phyloP scores from a whole-genome alignment of 1,139 yeast genomes.

The Kazachstania sp. region DNA sequence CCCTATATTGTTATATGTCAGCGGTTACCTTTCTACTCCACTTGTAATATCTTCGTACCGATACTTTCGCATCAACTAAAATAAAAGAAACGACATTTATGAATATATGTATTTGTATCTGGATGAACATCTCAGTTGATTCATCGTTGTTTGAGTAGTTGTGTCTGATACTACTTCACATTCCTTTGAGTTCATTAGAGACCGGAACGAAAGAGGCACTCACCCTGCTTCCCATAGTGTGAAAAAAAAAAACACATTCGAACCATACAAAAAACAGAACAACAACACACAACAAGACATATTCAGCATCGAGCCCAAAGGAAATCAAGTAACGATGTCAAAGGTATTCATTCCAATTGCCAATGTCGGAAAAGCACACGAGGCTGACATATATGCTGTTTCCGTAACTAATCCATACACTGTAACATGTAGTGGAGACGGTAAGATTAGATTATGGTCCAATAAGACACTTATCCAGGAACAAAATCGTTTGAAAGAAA shows the following conservation, averaged over 20 bases:
- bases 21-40: neutral
- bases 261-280: too few relatives aligned
- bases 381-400: constrained; percentile 66
- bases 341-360: constrained; percentile 64
- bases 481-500: constrained; percentile 36
- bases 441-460: constrained; percentile 68
- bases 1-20: constrained; percentile 25
- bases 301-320: too few relatives aligned
- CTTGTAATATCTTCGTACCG: too few relatives aligned
- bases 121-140: neutral
- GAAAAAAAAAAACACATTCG: too few relatives aligned
- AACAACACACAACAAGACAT: too few relatives aligned
- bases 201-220: too few relatives aligned
- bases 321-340: constrained; percentile 23
- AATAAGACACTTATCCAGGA: constrained; percentile 38
- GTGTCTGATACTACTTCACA: too few relatives aligned
- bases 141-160: neutral
- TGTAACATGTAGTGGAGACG: constrained; percentile 85
- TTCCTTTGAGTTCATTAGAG: too few relatives aligned
- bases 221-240: too few relatives aligned
- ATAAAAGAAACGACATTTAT: too few relatives aligned
- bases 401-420: constrained; percentile 57
- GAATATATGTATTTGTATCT: too few relatives aligned
- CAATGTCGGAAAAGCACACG: constrained; percentile 60
- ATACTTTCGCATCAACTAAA: too few relatives aligned